Conservation (phyloP, 2,329 filamentous ascomycete species). For the Acrocalymma vagum region DNA sequence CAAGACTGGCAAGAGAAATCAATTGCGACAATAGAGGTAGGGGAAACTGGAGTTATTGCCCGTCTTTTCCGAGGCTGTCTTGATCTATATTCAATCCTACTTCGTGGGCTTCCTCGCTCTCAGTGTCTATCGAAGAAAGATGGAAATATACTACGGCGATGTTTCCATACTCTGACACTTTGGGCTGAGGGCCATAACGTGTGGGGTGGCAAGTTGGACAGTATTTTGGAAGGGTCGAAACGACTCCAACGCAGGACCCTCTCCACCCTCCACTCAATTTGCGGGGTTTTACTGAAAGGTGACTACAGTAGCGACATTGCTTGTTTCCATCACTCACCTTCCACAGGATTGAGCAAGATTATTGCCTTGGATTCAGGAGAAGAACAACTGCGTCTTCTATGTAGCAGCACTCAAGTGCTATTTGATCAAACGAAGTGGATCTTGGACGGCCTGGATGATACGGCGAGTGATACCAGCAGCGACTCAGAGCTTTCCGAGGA, state of each 20-base stretch:
- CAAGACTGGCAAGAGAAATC: too few species aligned
- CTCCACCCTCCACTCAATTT: conserved; percentile 9
- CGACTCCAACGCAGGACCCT: conserved; percentile 11
- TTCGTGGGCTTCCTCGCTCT: not conserved
- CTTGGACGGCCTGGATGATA: too few species aligned
- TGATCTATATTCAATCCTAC: conserved; percentile 1
- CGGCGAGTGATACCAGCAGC: conserved; percentile 7
- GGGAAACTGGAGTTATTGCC: conserved; percentile 9
- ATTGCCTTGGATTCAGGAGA: conserved; percentile 1
- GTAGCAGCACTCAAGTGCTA: conserved; percentile 1
- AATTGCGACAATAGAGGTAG: not conserved
- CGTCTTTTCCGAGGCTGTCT: conserved; percentile 8
- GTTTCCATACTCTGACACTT: conserved; percentile 11
- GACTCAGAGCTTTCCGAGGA: conserved; percentile 5
- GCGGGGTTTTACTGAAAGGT: conserved; percentile 11
- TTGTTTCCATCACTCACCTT: not conserved
- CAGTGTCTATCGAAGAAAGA: not conserved
- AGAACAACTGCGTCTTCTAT: not conserved
- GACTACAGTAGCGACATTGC: not conserved
- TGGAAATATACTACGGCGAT: conserved; percentile 9
- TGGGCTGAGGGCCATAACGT: conserved; percentile 20
- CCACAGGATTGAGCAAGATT: conserved; percentile 5
- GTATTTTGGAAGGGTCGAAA: conserved; percentile 12
- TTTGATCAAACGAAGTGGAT: conserved; percentile 14
- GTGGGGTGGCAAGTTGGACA: conserved; percentile 11